Evolutionary conservation across 345 rosid genomes (phyloP).

Genomic region (Brassica napus): DNA sequence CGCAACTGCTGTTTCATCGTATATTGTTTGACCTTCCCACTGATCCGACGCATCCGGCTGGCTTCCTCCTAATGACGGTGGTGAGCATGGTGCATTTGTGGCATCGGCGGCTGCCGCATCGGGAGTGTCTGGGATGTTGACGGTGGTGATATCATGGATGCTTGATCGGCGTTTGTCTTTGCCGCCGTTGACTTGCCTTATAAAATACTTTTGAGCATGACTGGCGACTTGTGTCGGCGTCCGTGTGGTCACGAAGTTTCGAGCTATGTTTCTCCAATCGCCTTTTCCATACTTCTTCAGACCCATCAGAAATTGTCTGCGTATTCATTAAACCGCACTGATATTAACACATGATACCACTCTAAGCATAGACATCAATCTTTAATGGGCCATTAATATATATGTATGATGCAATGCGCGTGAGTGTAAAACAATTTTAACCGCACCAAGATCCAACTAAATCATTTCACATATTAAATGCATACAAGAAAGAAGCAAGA

Average conservation of each 20-base stretch:
- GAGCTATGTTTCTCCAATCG: conserved; percentile 96
- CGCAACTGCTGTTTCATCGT: conserved; percentile 38
- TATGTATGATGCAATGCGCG: neutral
- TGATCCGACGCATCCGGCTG: conserved; percentile 32
- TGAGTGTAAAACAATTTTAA: neutral
- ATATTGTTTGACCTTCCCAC: conserved; percentile 36
- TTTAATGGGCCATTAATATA: no score
- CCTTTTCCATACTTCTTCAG: conserved; percentile 95
- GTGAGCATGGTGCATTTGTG: conserved; percentile 43
- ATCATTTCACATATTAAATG: conserved; percentile 1
- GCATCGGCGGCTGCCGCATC: conserved; percentile 46
- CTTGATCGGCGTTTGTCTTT: conserved; percentile 97
- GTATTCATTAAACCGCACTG: conserved; percentile 9
- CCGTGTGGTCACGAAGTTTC: conserved; percentile 78
- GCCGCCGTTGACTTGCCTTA: conserved; percentile 85
- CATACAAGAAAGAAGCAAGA: neutral
- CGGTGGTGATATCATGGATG: conserved; percentile 94
- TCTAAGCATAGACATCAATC: neutral
- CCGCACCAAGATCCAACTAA: conserved; percentile 4
- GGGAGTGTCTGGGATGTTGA: conserved; percentile 54
- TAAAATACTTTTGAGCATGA: conserved; percentile 98
- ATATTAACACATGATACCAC: neutral
- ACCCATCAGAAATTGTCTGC: conserved; percentile 91
- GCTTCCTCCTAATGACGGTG: conserved; percentile 42
- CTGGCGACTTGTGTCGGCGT: conserved; percentile 99